Evolutionary conservation across 1,139 yeast genomes (phyloP), one percentile per base, ranked within the genome.

Genomic region (Saccharomycopsis hybrid): DNA sequence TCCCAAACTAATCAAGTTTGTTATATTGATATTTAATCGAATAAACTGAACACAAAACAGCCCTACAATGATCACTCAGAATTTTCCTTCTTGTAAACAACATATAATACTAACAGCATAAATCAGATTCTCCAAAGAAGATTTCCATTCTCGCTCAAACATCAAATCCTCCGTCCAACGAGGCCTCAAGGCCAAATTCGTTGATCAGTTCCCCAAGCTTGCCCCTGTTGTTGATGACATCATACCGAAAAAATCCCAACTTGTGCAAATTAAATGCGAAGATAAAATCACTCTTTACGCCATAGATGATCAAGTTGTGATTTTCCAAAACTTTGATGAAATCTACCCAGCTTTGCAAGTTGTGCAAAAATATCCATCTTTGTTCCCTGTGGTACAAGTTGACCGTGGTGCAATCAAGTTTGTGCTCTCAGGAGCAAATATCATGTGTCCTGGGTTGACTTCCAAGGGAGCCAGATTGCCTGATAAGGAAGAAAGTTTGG

Each of bases 361-460:
- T 24, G 89, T 90, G 31, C 97, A 90, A 68, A 82, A 82, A 64
- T 86, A 81, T 61, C 95, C 96, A 5, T 73, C 76, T 7, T 78
- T 82, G 38, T 89, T 90, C 68, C 97, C 97, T 35, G 71, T 77
- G 43, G 95, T 90, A 37, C 86, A 83, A 61, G 97, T 90, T 8
- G 98, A 90, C 63, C 77, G 97, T 65, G 98, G 98, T 53, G 98
- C 97, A 48, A 89, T 90, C 63, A 90, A 90, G 67, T 90, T 90
- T 62, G 95, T 90, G 27, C 71, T 90, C 37, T 85, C 95, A 1
- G 97, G 33, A 31, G 33, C 33, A 31, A 31, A 31, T 31, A 31
- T 31, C 33, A 31, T 89, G 97, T 90, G 97, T 68, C 97, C 97
- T 3, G 33, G 8, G 33, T 9, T 31, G 9, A 31, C 5, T 7